Conservation (phyloP, 352 stramenopile genomes). For the Aphanomyces cochlioides region DNA sequence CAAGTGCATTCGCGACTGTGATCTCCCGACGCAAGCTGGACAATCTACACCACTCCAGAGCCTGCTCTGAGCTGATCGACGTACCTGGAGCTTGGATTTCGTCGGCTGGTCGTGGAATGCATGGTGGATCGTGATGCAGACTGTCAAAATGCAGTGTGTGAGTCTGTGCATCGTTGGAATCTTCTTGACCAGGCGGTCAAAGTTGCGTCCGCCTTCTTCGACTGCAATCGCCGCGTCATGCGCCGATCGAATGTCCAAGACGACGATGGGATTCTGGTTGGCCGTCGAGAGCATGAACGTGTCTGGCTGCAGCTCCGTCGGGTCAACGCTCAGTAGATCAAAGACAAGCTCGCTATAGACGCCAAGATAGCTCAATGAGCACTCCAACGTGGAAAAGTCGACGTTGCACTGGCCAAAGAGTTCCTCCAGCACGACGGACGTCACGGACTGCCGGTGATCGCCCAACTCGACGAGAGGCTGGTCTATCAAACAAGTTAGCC, state of each 20-base stretch:
- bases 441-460: neutral
- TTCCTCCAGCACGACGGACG: conserved; percentile 1
- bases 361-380: conserved; percentile 83
- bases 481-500: too few species aligned
- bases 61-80: neutral
- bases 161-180: conserved; percentile 36
- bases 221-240: conserved; percentile 64
- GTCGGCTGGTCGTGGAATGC: conserved; percentile 40
- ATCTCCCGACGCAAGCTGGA: conserved; percentile 46
- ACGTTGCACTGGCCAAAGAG: conserved; percentile 21
- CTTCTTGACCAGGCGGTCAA: conserved; percentile 36
- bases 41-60: conserved; percentile 35
- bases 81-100: conserved; percentile 60
- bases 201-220: conserved; percentile 45
- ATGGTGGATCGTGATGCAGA: conserved; percentile 56
- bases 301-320: conserved; percentile 7
- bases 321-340: conserved; percentile 82
- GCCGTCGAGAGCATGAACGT: conserved; percentile 23
- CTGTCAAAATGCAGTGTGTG: conserved; percentile 62
- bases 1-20: conserved; percentile 10
- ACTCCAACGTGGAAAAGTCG: conserved; percentile 34
- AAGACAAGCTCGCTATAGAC: conserved; percentile 94
- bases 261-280: conserved; percentile 45
- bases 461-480: too few species aligned
- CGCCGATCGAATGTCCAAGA: conserved; percentile 63